Conservation (phyloP, 2,329 filamentous ascomycete genomes). For the Colletotrichum limetticola region DNA sequence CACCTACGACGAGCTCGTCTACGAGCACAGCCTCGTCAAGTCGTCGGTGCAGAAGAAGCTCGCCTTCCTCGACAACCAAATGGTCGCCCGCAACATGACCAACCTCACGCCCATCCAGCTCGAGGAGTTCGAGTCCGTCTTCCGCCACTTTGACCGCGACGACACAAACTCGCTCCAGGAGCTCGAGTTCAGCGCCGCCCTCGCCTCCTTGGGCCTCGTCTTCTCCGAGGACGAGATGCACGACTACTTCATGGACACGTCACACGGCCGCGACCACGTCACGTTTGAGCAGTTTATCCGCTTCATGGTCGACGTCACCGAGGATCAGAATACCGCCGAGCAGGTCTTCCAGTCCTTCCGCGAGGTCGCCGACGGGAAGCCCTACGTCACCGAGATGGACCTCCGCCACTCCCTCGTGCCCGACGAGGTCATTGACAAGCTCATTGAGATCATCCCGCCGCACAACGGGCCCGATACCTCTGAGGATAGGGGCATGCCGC, state of each 20-base stretch:
- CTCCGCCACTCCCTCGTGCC: constrained; percentile 94
- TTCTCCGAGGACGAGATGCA: constrained; percentile 99
- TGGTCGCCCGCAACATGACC: constrained; percentile 98
- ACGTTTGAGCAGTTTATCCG: constrained; percentile 99
- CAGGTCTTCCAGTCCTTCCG: constrained; percentile 98
- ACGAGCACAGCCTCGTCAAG: constrained; percentile 92
- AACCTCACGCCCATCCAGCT: constrained; percentile 98
- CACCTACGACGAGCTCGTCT: constrained; percentile 94
- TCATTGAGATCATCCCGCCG: constrained; percentile 85
- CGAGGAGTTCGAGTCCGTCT: constrained; percentile 98
- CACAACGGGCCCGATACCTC: constrained; percentile 88
- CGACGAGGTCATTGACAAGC: constrained; percentile 95
- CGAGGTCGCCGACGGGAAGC: constrained; percentile 97
- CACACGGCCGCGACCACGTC: constrained; percentile 80
- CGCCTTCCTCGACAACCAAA: constrained; percentile 96
- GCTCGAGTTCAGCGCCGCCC: constrained; percentile 93
- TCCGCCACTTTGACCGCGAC: constrained; percentile 96
- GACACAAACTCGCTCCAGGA: constrained; percentile 90
- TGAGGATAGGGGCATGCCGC: constrained; percentile 83
- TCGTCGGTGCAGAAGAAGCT: constrained; percentile 96
- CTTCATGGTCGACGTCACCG: constrained; percentile 99
- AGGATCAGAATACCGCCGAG: constrained; percentile 98
- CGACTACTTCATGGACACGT: constrained; percentile 90
- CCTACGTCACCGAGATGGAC: constrained; percentile 98
- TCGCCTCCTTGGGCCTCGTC: constrained; percentile 94